Conservation (phyloP, 306 rosid species). For the Castanospermum australe region DNA sequence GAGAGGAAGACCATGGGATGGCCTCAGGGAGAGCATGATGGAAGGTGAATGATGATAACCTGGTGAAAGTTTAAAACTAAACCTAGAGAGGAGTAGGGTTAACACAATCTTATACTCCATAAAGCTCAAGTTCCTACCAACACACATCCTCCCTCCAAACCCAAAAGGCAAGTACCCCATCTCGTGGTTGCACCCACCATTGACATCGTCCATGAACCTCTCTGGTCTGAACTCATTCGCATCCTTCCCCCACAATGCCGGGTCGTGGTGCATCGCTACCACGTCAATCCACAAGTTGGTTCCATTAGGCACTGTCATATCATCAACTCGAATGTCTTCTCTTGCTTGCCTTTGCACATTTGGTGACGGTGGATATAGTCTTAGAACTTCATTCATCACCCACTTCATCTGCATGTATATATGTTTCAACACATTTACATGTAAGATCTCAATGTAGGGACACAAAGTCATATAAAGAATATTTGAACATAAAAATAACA, state of each 20-base stretch:
- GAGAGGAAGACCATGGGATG: slow-evolving; percentile 51
- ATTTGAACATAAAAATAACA: not conserved
- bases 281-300: slow-evolving; percentile 91
- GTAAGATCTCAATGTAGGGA: not conserved
- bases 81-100: slow-evolving; percentile 51
- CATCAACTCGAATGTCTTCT: slow-evolving; percentile 58
- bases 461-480: not conserved
- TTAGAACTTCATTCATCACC: slow-evolving; percentile 84
- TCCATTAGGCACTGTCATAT: slow-evolving; percentile 60
- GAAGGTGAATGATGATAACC: slow-evolving; percentile 52
- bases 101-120: slow-evolving; percentile 64
- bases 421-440: not conserved
- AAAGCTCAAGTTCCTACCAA: slow-evolving; percentile 59
- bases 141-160: slow-evolving; percentile 74
- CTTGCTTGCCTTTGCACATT: slow-evolving; percentile 91
- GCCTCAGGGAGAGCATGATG: slow-evolving; percentile 55
- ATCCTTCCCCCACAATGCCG: slow-evolving; percentile 69
- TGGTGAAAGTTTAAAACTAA: slow-evolving; percentile 50
- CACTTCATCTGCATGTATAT: slow-evolving; percentile 74
- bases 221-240: slow-evolving; percentile 63
- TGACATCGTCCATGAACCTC: slow-evolving; percentile 26
- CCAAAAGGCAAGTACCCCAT: slow-evolving; percentile 76
- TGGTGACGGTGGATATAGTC: slow-evolving; percentile 90
- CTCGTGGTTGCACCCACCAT: slow-evolving; percentile 66
- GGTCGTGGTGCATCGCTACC: slow-evolving; percentile 88